A percentile compares a stretch with the other conserved stretches of the same genome.
phyloP scores from a whole-genome alignment of 2,329 filamentous ascomycete species.

The Cercospora berteroae region DNA sequence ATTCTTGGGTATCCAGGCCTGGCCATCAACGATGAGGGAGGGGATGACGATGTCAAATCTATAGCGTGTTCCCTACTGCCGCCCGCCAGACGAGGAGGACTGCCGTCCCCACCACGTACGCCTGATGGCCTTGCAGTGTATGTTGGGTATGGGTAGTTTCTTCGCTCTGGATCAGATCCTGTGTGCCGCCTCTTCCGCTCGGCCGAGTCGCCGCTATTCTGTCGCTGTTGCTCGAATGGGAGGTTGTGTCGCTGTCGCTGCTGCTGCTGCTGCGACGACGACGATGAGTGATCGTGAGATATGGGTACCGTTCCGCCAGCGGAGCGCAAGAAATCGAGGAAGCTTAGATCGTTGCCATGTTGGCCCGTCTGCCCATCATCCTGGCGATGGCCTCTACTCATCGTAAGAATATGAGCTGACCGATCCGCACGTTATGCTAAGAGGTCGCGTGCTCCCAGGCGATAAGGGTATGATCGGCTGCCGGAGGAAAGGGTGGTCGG shows the following conservation, averaged over 20 bases:
- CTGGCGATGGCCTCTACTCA: conserved; percentile 9
- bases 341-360: conserved; percentile 23
- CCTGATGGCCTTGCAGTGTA: conserved; percentile 7
- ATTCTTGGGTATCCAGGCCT: conserved; percentile 8
- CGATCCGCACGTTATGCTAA: background rate
- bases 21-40: background rate
- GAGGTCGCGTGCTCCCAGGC: conserved; percentile 17
- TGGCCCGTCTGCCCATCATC: conserved; percentile 11
- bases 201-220: conserved; percentile 19
- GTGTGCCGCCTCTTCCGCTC: conserved; percentile 34
- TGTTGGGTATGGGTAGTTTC: conserved; percentile 27
- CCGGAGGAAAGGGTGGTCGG: conserved; percentile 13
- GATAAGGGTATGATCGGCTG: conserved; percentile 9
- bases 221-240: background rate
- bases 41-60: conserved; percentile 28
- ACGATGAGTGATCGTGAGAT: conserved; percentile 1
- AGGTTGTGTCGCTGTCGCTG: background rate
- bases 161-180: conserved; percentile 26
- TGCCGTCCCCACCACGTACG: conserved; percentile 2
- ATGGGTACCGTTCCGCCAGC: conserved; percentile 26
- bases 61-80: conserved; percentile 24
- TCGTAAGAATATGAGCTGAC: conserved; percentile 2
- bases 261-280: background rate
- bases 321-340: conserved; percentile 29
- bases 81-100: conserved; percentile 9